Percentiles rank a stretch among this genome's conserved stretches.
Evolutionary conservation across 441 rosid genomes (phyloP).

Genomic region (Syzygium malaccense): DNA sequence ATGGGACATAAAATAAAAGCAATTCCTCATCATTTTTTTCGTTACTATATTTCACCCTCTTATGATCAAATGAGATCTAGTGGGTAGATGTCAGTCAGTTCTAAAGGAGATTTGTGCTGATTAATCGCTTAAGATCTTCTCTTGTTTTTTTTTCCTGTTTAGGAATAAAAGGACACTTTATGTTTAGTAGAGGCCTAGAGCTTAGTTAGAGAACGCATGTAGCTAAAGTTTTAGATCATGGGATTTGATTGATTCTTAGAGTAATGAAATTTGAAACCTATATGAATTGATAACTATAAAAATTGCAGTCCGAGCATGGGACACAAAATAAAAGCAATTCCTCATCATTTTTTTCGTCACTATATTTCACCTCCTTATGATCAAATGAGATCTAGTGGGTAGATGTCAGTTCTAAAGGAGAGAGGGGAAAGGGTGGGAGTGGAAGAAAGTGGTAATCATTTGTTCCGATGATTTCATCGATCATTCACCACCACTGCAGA

Average conservation of each 20-base stretch:
- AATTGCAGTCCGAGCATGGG: neutral
- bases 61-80: neutral
- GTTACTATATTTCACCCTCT: neutral
- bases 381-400: neutral
- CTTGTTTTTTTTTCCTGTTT: neutral
- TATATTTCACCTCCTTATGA: neutral
- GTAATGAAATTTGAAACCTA: neutral
- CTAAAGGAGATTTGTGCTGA: neutral
- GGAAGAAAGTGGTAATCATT: neutral
- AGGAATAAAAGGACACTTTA: neutral
- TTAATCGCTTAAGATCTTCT: neutral
- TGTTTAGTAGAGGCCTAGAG: neutral
- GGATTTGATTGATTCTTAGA: neutral
- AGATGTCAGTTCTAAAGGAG: neutral
- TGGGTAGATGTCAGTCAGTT: neutral
- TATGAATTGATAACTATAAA: neutral
- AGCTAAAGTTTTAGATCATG: neutral
- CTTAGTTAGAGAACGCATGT: neutral
- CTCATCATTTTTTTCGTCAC: neutral
- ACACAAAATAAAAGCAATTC: neutral
- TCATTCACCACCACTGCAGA: neutral
- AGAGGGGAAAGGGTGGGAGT: neutral
- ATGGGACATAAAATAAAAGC: neutral
- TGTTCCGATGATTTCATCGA: slow-evolving; percentile 16
- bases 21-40: neutral